Evolutionary conservation across 768 basidiomycete genomes (phyloP).

Genomic region (Podaxis carcinomalis): DNA sequence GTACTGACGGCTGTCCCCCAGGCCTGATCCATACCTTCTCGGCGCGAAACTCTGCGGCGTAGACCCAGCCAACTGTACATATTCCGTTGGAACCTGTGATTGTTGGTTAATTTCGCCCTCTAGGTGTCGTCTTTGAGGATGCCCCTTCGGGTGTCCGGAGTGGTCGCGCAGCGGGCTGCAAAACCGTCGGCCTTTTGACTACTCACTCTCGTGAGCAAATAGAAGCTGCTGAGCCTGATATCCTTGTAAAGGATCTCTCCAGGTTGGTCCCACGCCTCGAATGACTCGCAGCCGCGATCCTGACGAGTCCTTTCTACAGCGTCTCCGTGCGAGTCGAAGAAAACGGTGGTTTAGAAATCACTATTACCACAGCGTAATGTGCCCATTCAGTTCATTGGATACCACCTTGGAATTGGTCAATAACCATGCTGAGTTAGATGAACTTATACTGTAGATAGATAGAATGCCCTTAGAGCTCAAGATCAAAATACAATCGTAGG

Average conservation of each 20-base stretch:
- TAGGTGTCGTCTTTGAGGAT: slow-evolving; percentile 88
- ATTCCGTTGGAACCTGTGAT: neutral
- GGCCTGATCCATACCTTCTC: slow-evolving; percentile 85
- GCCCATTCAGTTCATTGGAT: neutral
- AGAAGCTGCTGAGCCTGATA: slow-evolving; percentile 57
- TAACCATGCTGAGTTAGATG: neutral
- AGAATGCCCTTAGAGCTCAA: neutral
- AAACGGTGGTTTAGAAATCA: slow-evolving; percentile 13
- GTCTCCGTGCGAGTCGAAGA: slow-evolving; percentile 10
- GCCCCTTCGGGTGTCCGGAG: slow-evolving; percentile 82
- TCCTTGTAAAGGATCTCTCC: slow-evolving; percentile 69
- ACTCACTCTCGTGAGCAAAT: slow-evolving; percentile 71
- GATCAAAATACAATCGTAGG: neutral
- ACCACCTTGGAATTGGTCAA: neutral
- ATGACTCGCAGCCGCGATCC: neutral
- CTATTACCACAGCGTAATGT: neutral
- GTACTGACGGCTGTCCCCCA: neutral
- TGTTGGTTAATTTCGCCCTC: neutral
- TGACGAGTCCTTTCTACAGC: neutral
- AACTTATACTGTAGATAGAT: neutral
- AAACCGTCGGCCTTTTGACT: slow-evolving; percentile 79
- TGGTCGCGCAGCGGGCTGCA: slow-evolving; percentile 79
- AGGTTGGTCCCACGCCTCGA: slow-evolving; percentile 36
- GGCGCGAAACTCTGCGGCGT: slow-evolving; percentile 73
- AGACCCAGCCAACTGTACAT: slow-evolving; percentile 56